phyloP scores from a whole-genome alignment of 2,329 filamentous ascomycete genomes.

The Diaporthe sp. region DNA sequence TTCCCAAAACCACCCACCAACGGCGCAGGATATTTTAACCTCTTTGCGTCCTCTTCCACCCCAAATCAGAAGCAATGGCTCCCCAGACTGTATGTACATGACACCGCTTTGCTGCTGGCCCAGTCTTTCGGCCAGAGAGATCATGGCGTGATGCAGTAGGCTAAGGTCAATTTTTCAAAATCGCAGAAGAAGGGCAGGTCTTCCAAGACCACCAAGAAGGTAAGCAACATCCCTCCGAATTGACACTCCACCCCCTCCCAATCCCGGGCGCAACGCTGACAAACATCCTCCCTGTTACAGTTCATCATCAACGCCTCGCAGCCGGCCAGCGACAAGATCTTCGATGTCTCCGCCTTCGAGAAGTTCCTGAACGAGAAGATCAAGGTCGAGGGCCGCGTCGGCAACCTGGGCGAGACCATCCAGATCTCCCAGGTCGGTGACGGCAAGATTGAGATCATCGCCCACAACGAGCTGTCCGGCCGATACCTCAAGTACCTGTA shows the following conservation, averaged over 20 bases:
- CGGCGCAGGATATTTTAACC: slow-evolving; percentile 87
- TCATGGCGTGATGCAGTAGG: slow-evolving; percentile 88
- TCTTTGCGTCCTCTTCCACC: slow-evolving; percentile 66
- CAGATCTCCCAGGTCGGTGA: slow-evolving; percentile 92
- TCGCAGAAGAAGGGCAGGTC: slow-evolving; percentile 77
- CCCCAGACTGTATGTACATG: slow-evolving; percentile 87
- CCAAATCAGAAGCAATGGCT: slow-evolving; percentile 78
- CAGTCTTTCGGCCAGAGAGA: slow-evolving; percentile 61
- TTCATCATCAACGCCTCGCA: slow-evolving; percentile 99
- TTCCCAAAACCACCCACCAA: slow-evolving; percentile 46
- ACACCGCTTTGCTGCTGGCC: slow-evolving; percentile 96
- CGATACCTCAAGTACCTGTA: slow-evolving; percentile 99
- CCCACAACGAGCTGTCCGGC: slow-evolving; percentile 98
- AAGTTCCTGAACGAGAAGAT: slow-evolving; percentile 99
- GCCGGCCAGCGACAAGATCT: slow-evolving; percentile 99
- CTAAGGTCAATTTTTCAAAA: slow-evolving; percentile 77
- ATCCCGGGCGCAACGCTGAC: slow-evolving; percentile 7
- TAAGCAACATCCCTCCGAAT: slow-evolving; percentile 55
- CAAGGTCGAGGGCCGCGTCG: slow-evolving; percentile 99
- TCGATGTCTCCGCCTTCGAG: slow-evolving; percentile 98
- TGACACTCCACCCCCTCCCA: not conserved
- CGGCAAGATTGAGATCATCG: slow-evolving; percentile 97
- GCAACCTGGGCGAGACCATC: slow-evolving; percentile 96
- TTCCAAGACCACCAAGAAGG: slow-evolving; percentile 88
- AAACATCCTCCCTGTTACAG: slow-evolving; percentile 59